Evolutionary conservation across 176 grass and related monocot genomes (phyloP).

Genomic region (Areca catechu): DNA sequence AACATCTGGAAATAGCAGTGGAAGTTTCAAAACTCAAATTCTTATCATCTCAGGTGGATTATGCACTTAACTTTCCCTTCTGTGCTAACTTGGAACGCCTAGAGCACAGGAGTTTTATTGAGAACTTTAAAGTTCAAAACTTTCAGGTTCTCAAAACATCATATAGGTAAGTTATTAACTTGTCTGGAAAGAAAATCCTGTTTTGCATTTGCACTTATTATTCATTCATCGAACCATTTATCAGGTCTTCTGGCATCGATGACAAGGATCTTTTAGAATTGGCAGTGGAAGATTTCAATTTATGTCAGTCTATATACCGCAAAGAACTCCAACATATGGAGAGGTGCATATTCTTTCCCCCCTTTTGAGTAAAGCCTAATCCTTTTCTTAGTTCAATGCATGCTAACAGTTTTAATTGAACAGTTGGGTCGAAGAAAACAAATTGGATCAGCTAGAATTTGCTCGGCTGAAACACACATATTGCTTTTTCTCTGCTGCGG

Average conservation of each 20-base stretch:
- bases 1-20: not conserved
- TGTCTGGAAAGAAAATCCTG: not conserved
- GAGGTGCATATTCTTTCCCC: conserved; percentile 23
- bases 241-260: conserved; percentile 25
- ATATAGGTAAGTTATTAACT: conserved; percentile 34
- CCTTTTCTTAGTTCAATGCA: too few species aligned
- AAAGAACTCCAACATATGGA: conserved; percentile 58
- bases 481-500: conserved; percentile 56
- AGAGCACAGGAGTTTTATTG: conserved; percentile 66
- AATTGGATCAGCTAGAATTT: conserved; percentile 54
- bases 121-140: conserved; percentile 31
- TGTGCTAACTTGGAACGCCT: conserved; percentile 58
- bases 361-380: not conserved
- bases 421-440: conserved; percentile 59
- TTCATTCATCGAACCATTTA: conserved; percentile 9
- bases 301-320: conserved; percentile 36
- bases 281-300: conserved; percentile 37
- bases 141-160: conserved; percentile 35
- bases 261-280: conserved; percentile 34
- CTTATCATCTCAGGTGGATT: conserved; percentile 42
- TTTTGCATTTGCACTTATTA: not conserved
- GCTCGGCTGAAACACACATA: conserved; percentile 53
- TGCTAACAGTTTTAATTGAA: not conserved
- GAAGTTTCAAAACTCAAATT: not conserved
- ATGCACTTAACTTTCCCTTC: conserved; percentile 53